These are phyloP conservation scores for Cyclostephanos tholiformis DNA, from an alignment of 108 stramenopile genomes.

Conservation along the genomic window DNA sequence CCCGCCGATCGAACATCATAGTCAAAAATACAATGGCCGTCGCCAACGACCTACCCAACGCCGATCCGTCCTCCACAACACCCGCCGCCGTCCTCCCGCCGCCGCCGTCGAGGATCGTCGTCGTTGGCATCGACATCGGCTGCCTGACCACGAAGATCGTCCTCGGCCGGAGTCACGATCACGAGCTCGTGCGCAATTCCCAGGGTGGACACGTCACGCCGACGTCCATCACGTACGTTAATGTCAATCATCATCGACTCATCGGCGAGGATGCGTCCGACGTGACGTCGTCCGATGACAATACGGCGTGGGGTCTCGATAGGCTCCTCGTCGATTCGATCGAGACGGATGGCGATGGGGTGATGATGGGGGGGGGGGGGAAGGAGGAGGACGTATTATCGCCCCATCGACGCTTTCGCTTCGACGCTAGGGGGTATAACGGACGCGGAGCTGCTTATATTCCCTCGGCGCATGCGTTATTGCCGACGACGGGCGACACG, in stretches of 20 bases:
- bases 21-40: no score
- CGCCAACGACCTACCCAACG: no score
- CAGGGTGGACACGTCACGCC: conserved; percentile 54
- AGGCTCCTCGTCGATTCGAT: conserved; percentile 34
- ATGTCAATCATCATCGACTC: conserved; percentile 23
- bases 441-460: background rate
- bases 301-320: conserved; percentile 46
- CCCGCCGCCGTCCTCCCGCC: no score
- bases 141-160: conserved; percentile 48
- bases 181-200: conserved; percentile 60
- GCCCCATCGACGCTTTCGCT: conserved; percentile 33
- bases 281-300: conserved; percentile 14
- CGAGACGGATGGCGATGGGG: background rate
- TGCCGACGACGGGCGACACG: background rate
- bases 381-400: conserved; percentile 26
- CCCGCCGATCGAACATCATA: no score
- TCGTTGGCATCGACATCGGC: conserved; percentile 59
- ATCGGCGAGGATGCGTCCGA: conserved; percentile 47
- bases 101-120: no score
- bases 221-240: conserved; percentile 43
- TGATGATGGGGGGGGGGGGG: background rate
- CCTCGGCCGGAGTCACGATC: conserved; percentile 14
- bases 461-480: no score
- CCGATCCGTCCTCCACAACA: no score
- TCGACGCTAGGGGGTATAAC: background rate